Conservation (phyloP, 768 basidiomycete genomes). For the Glaciozyma martinii region DNA sequence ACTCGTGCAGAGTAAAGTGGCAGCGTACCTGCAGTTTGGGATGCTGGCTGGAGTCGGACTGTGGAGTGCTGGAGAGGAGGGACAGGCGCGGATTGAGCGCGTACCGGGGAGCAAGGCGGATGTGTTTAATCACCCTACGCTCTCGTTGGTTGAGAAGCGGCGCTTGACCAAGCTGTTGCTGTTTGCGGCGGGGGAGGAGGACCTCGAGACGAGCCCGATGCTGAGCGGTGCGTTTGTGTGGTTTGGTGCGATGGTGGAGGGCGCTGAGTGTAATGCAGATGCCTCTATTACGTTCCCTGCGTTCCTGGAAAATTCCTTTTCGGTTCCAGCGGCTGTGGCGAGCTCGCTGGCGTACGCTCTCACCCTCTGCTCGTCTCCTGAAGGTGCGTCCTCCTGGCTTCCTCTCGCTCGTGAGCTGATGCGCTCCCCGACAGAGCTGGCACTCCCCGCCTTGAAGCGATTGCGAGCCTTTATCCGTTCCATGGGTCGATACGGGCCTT, state of each 20-base stretch:
- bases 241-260: no score
- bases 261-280: constrained; percentile 4
- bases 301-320: constrained; percentile 14
- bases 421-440: constrained; percentile 49
- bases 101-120: constrained; percentile 90
- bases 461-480: constrained; percentile 66
- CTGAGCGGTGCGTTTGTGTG: constrained; percentile 10
- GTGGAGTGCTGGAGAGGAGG: constrained; percentile 48
- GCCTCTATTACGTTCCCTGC: constrained; percentile 13
- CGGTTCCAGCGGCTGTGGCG: constrained; percentile 2
- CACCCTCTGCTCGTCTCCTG: constrained; percentile 12
- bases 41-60: constrained; percentile 53
- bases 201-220: constrained; percentile 42
- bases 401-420: not conserved
- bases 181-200: constrained; percentile 51
- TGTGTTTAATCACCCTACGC: constrained; percentile 72
- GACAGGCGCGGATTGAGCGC: constrained; percentile 2
- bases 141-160: constrained; percentile 74
- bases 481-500: constrained; percentile 74
- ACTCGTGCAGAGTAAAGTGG: constrained; percentile 70
- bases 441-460: constrained; percentile 58
- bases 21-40: constrained; percentile 83
- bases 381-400: not conserved
- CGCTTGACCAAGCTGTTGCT: constrained; percentile 84
- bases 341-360: constrained; percentile 26